Conservation (phyloP, 1,139 yeast genomes). For the Taiozyma sp. region DNA sequence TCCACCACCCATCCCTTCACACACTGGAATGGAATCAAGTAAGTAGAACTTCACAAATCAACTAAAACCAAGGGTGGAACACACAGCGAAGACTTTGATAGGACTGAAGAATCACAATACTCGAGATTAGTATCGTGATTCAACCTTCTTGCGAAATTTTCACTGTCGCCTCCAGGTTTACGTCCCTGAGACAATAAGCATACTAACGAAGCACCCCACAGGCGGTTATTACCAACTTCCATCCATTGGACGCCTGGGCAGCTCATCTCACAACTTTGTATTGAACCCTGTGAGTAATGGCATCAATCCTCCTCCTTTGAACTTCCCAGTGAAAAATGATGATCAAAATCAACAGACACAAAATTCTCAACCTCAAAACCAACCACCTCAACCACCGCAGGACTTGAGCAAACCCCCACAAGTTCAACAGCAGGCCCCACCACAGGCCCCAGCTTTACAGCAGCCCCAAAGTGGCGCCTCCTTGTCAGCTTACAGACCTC, state of each 20-base stretch:
- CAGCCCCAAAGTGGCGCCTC: slow-evolving; percentile 11
- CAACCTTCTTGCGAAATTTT: slow-evolving; percentile 1
- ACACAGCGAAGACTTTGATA: neutral
- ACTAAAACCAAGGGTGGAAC: neutral
- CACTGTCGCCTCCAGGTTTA: neutral
- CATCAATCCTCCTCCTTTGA: slow-evolving; percentile 15
- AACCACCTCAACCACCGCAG: slow-evolving; percentile 15
- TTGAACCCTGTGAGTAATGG: slow-evolving; percentile 14
- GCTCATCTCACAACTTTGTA: slow-evolving; percentile 14
- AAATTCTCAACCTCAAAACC: slow-evolving; percentile 19
- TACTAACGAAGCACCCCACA: neutral
- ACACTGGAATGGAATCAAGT: slow-evolving; percentile 20
- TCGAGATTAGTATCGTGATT: neutral
- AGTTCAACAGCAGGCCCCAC: slow-evolving; percentile 14
- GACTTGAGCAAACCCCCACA: slow-evolving; percentile 8
- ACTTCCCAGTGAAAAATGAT: slow-evolving; percentile 12
- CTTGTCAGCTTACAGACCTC: slow-evolving; percentile 62
- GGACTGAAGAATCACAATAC: neutral
- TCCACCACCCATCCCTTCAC: slow-evolving; percentile 25
- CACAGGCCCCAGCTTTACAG: slow-evolving; percentile 14
- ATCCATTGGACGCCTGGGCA: slow-evolving; percentile 12
- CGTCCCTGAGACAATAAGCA: neutral
- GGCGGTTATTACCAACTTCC: slow-evolving; percentile 12
- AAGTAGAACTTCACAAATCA: slow-evolving; percentile 5
- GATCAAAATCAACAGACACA: slow-evolving; percentile 18